phyloP scores from a whole-genome alignment of 1,139 yeast species.

The Zygosaccharomyces pseudobailii region DNA sequence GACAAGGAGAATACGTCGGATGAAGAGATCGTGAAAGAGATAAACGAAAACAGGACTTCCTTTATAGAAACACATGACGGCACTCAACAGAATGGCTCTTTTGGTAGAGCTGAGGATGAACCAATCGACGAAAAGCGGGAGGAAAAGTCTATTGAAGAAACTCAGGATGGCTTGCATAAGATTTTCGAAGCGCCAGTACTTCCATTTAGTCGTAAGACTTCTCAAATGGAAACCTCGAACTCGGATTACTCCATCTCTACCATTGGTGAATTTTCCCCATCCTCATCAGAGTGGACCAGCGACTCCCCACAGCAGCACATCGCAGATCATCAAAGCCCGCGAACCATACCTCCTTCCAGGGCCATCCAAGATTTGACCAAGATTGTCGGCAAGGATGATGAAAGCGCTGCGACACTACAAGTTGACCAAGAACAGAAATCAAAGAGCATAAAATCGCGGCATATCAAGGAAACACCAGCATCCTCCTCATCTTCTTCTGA shows the following conservation, averaged over 20 bases:
- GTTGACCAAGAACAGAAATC: neutral
- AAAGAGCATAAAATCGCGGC: neutral
- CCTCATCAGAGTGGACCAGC: constrained; percentile 38
- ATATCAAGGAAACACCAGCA: constrained; percentile 1
- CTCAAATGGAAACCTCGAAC: constrained; percentile 24
- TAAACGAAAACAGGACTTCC: neutral
- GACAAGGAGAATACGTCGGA: neutral
- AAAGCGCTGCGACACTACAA: neutral
- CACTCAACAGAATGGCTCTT: constrained; percentile 1
- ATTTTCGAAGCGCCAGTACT: constrained; percentile 32
- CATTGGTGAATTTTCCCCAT: constrained; percentile 43
- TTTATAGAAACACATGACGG: constrained; percentile 4
- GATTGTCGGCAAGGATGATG: constrained; percentile 11
- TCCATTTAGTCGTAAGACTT: constrained; percentile 24
- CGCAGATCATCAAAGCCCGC: constrained; percentile 12
- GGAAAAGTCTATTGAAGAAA: neutral
- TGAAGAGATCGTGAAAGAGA: neutral
- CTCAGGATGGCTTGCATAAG: constrained; percentile 24
- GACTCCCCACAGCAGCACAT: constrained; percentile 29
- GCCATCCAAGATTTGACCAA: constrained; percentile 33
- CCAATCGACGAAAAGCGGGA: no score
- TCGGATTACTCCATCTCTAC: constrained; percentile 33
- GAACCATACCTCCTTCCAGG: constrained; percentile 27
- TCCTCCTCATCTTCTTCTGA: constrained; percentile 19
- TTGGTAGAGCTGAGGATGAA: neutral